phyloP scores from a whole-genome alignment of 1,284 basidiomycete genomes.

The Chondrostereum purpureum region DNA sequence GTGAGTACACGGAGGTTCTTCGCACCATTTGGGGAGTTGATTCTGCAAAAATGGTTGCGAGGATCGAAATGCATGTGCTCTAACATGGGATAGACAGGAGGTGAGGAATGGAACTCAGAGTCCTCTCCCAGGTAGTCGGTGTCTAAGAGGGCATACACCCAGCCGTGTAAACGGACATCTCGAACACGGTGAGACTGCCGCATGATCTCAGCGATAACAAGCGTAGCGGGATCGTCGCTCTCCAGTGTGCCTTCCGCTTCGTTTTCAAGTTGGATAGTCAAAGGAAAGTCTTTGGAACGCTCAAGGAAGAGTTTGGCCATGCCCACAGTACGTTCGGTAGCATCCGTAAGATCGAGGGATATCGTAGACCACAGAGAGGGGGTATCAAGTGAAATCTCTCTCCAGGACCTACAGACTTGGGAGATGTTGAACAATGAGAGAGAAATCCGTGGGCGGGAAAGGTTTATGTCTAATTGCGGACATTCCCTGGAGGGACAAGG shows the following conservation, averaged over 20 bases:
- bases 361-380: not conserved
- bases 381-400: not conserved
- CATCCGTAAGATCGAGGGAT: not conserved
- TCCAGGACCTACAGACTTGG: not conserved
- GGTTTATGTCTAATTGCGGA: not conserved
- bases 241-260: not conserved
- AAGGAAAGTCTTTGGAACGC: not conserved
- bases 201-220: not conserved
- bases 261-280: not conserved
- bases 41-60: too few species aligned
- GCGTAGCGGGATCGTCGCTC: not conserved
- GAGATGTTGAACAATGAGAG: not conserved
- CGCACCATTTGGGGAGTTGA: too few species aligned
- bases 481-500: not conserved
- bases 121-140: too few species aligned
- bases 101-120: too few species aligned
- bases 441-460: not conserved
- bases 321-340: not conserved
- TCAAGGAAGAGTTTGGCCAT: not conserved
- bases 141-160: not conserved
- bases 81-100: too few species aligned
- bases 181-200: not conserved
- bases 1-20: too few species aligned
- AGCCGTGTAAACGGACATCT: not conserved
- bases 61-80: too few species aligned